Evolutionary conservation across 1,139 yeast genomes (phyloP), one percentile per base, ranked within the genome.

Genomic region (Magnusiomyces suaveolens): DNA sequence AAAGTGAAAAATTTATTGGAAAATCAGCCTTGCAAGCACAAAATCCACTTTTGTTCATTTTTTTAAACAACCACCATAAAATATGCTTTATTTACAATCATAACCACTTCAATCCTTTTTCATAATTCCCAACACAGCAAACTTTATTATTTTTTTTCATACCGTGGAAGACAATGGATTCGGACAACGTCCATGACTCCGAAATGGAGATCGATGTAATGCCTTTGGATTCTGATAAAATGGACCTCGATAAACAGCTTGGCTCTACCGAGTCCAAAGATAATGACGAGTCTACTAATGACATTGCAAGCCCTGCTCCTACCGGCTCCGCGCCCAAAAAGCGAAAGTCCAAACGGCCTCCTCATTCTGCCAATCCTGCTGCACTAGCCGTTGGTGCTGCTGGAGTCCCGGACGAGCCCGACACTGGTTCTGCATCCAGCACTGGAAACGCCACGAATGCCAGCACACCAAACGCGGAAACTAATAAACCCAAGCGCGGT

Each of bases 401-500:
- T 2, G 56, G 52, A 29, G 25, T 23, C 12, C 36, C 52, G 43
- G 39, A 46, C 51, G 24, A 48, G 48, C 46, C 52, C 50, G 29
- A 41, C 3, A 16, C 23, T 23, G n/a, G n/a, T n/a, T n/a, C n/a
- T n/a, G n/a, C n/a, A n/a, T n/a, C n/a, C n/a, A 6, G 12, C 6
- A 29, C 46, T n/a, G 29, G 18, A 44, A 14, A 23, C 32, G 48
- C n/a, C 14, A 18, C 46, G n/a, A 23, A 20, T n/a, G n/a, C 46
- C 8, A 23, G 24, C 12, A 8, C 36, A 29, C 12, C 36, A 6
- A 29, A 29, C 36, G 12, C 12, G 6, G 12, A 29, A 10, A 18
- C 8, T 39, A 39, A 39, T 12, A 46, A 46, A 26, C 49, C 49
- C 6, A 63, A 62, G 44, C 59, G 68, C 36, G 69, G 69, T 26